A percentile compares a stretch with the other conserved stretches of the same genome.
phyloP scores from a whole-genome alignment of 768 basidiomycete species.

The Favolaschia claudopus region DNA sequence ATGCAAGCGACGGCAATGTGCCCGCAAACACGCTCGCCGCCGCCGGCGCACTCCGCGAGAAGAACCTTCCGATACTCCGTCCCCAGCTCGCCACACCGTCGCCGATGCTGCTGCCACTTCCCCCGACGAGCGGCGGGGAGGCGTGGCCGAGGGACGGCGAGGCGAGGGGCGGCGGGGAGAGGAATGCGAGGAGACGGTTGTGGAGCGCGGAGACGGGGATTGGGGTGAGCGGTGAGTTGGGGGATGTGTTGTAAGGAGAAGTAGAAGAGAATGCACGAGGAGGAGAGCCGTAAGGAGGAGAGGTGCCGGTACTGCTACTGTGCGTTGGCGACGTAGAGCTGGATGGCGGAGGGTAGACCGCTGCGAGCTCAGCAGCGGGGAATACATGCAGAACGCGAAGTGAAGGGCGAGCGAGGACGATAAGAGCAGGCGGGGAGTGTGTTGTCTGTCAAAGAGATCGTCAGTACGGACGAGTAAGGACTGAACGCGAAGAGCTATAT shows the following conservation, averaged over 20 bases:
- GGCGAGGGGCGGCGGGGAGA: constrained; percentile 4
- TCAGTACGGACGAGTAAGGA: not conserved
- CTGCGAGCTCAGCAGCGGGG: constrained; percentile 19
- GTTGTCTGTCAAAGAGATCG: constrained; percentile 19
- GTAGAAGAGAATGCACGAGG: not conserved
- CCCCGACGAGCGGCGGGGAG: not conserved
- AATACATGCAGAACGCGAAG: constrained; percentile 25
- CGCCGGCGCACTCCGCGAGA: constrained; percentile 20
- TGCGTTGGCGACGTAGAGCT: constrained; percentile 14
- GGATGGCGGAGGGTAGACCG: not conserved
- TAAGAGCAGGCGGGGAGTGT: constrained; percentile 18
- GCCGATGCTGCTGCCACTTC: no score
- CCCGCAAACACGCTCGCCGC: not conserved
- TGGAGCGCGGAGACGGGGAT: constrained; percentile 16
- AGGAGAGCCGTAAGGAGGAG: constrained; percentile 8
- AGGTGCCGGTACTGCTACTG: constrained; percentile 5
- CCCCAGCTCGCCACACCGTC: constrained; percentile 13
- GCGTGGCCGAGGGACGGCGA: not conserved
- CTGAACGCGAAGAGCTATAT: not conserved
- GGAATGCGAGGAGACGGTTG: constrained; percentile 25
- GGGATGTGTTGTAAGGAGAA: not conserved
- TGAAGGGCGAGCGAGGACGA: constrained; percentile 12
- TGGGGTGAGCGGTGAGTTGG: constrained; percentile 21
- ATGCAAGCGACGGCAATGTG: not conserved
- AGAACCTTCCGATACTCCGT: constrained; percentile 16